Conservation (phyloP, 2,329 filamentous ascomycete genomes). For the Verticillium longisporum region DNA sequence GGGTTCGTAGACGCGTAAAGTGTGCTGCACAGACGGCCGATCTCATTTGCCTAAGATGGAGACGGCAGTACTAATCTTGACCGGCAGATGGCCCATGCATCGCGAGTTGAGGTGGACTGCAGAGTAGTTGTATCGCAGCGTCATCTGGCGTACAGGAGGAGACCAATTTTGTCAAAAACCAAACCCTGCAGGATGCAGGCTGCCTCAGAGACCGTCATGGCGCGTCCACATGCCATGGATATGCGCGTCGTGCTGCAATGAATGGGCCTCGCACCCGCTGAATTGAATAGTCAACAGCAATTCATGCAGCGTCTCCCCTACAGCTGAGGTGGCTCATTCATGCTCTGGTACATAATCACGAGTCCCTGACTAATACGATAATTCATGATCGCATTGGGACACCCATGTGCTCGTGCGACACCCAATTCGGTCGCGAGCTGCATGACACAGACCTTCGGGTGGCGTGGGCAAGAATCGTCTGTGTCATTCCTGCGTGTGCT, state of each 20-base stretch:
- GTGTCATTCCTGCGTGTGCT: constrained; percentile 8
- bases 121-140: background rate
- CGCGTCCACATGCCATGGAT: background rate
- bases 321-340: background rate
- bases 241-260: background rate
- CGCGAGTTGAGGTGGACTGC: background rate
- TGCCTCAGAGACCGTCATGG: background rate
- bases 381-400: background rate
- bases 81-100: background rate
- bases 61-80: background rate
- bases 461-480: constrained; percentile 1
- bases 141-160: background rate
- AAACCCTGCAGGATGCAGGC: background rate
- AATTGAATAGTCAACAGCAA: background rate
- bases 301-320: background rate
- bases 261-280: background rate
- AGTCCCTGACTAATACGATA: background rate
- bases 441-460: constrained; percentile 2
- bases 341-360: background rate
- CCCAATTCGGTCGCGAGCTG: background rate
- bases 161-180: background rate
- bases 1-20: background rate
- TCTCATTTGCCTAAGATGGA: background rate
- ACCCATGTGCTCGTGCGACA: background rate
- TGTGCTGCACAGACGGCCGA: background rate